Percentiles rank a stretch among this genome's conserved stretches.
These are phyloP conservation scores for Monosporozyma solicola DNA, from an alignment of 805 yeast species.

Conservation along the genomic window DNA sequence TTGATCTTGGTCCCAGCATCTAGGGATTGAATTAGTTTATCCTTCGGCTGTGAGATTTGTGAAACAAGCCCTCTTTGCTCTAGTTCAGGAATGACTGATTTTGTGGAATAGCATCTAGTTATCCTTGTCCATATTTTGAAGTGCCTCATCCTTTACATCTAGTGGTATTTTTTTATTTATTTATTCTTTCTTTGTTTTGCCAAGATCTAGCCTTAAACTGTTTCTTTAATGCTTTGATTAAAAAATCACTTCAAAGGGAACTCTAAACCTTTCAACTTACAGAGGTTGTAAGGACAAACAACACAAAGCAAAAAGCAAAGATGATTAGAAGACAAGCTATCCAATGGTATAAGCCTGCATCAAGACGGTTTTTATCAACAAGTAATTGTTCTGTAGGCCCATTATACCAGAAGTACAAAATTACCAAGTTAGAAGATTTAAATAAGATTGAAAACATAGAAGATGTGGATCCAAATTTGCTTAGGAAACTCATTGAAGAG, in stretches of 20 bases:
- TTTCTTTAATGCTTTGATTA: not conserved
- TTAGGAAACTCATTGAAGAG: slow-evolving; percentile 23
- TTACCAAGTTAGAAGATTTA: slow-evolving; percentile 26
- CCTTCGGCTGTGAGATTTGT: slow-evolving; percentile 26
- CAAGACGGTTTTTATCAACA: not conserved
- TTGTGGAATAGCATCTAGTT: not conserved
- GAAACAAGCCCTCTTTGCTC: slow-evolving; percentile 20
- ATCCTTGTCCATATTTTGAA: not conserved
- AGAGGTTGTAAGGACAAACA: not conserved
- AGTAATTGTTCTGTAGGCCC: not conserved
- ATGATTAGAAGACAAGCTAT: not conserved
- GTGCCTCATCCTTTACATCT: not conserved
- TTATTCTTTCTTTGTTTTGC: not conserved
- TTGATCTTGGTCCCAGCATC: slow-evolving; percentile 34
- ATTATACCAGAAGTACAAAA: not conserved
- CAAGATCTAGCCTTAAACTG: not conserved
- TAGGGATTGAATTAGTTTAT: slow-evolving; percentile 8
- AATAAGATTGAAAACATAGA: slow-evolving; percentile 24
- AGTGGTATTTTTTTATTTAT: not conserved
- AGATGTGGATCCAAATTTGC: slow-evolving; percentile 27
- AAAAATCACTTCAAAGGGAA: not conserved
- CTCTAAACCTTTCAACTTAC: not conserved
- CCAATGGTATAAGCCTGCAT: not conserved
- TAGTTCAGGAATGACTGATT: not conserved
- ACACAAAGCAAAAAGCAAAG: not conserved